Base-by-base conservation (phyloP, 2,329 filamentous ascomycete species). In the Diaporthe capsici region DNA sequence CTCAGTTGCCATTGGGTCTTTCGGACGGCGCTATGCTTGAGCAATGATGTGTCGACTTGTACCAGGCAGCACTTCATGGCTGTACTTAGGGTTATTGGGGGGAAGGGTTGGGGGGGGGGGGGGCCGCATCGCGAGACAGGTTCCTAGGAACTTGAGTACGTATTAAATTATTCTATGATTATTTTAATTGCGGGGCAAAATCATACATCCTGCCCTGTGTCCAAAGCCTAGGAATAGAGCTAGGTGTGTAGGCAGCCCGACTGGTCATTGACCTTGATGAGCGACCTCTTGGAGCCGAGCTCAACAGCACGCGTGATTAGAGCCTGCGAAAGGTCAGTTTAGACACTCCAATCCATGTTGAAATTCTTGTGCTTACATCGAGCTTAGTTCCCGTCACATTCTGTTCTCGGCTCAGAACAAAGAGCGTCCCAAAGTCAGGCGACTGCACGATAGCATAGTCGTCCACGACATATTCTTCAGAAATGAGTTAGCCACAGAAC, bases 361-460 rank as follows among this genome's bases (percentile, higher is more conserved):
- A 25, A 22, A 28, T 6, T 7, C 15, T 25, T 25, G 17, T 42
- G 76, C 78, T 76, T 67, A 79, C 78, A 17, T 78, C 58, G 49
- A 77, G 58, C 65, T 77, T 73, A 5, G 72, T 34, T 15, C 74
- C 75, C 6, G 76, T 61, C 25, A 78, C 72, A 25, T 76, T 73
- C 72, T 78, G 78, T 47, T 73, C 72, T 42, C 78, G 75, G 67
- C 78, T 79, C n/a, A 79, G 72, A 7, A 79, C 55, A 39, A 78
- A 79, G 13, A 79, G 63, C 10, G 76, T 77, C 25, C 17, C 51
- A 31, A 75, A 79, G 65, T 74, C 72, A 0, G 78, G 77, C 39
- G 75, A 73, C 74, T 79, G 78, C 57, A 79, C 78, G 37, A 79
- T 78, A 42, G 77, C 77, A 25, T 75, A 78, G 55, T 78, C 74